Evolutionary conservation across 148 eudicot genomes (phyloP).

Genomic region (Hydrangea macrophylla): DNA sequence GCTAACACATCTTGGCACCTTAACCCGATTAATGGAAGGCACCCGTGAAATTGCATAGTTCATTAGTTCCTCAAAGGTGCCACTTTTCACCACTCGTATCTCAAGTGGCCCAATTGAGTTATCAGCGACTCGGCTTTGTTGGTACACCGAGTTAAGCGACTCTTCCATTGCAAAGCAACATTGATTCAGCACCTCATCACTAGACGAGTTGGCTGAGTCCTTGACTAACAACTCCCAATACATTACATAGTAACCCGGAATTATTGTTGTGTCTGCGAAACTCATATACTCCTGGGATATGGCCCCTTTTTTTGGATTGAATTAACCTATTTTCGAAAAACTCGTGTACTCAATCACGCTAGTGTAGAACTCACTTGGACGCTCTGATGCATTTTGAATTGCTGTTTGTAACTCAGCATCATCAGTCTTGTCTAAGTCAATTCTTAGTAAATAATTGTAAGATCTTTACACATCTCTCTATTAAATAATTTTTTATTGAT

Average conservation of each 20-base stretch:
- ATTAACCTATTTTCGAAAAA: too few relatives aligned
- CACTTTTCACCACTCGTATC: conserved; percentile 67
- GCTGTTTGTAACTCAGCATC: conserved; percentile 78
- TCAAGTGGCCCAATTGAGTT: conserved; percentile 81
- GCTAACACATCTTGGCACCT: conserved; percentile 82
- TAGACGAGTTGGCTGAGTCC: conserved; percentile 37
- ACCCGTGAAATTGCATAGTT: conserved; percentile 87
- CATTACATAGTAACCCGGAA: conserved; percentile 80
- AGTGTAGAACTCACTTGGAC: conserved; percentile 37
- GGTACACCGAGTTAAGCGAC: conserved; percentile 70
- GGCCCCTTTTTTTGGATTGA: too few relatives aligned
- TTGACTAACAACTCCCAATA: conserved; percentile 65
- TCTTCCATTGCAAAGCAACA: conserved; percentile 83
- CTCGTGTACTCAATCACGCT: conserved; percentile 85
- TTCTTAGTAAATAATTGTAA: conserved; percentile 72
- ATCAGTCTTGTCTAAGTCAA: conserved; percentile 85
- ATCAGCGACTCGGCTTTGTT: conserved; percentile 73
- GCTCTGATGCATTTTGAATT: conserved; percentile 48
- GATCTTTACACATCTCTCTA: too few relatives aligned
- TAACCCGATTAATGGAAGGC: conserved; percentile 79
- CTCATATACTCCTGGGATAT: too few relatives aligned
- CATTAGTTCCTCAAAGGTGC: conserved; percentile 81
- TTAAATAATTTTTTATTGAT: too few relatives aligned
- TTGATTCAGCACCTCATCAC: conserved; percentile 33
- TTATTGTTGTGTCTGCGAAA: conserved; percentile 61